Base-by-base conservation (phyloP, 208 protist species). In the Chromosphaera perkinsii region DNA sequence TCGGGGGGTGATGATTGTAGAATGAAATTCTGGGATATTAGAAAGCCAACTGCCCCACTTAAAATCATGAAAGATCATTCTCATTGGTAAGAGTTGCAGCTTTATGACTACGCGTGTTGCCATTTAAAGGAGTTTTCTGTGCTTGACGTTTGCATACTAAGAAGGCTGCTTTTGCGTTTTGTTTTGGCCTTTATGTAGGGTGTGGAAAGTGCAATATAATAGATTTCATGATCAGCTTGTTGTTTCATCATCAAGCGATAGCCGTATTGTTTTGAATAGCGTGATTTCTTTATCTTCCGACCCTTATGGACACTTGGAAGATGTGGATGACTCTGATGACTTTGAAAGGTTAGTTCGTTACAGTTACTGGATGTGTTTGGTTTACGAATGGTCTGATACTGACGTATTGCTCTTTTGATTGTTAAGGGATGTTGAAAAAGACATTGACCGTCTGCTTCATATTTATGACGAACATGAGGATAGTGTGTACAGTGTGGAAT, bases 391-490 rank as follows among this genome's bases (percentile, higher is more conserved):
- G n/a, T n/a, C n/a, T n/a, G n/a, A n/a, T n/a, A n/a, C n/a, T n/a
- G n/a, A n/a, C n/a, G n/a, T n/a, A n/a, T n/a, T n/a, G n/a, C n/a
- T n/a, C n/a, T n/a, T n/a, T n/a, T n/a, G n/a, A n/a, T n/a, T n/a
- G n/a, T n/a, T n/a, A n/a, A n/a, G n/a, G n/a, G n/a, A n/a, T n/a
- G n/a, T n/a, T n/a, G n/a, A n/a, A n/a, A n/a, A n/a, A n/a, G n/a
- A n/a, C n/a, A n/a, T n/a, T n/a, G n/a, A n/a, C n/a, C n/a, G n/a
- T n/a, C n/a, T n/a, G n/a, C n/a, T 70, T 7, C 5, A 26, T 1
- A 24, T 7, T 12, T 76, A 60, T 39, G 71, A 76, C 14, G 47
- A 68, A 35, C 71, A 76, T 48, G 71, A 76, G 14, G 71, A 76
- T 37, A 64, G 51, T 65, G 71, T 76, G 3, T 76, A 76, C 47